Evolutionary conservation across 164 flowering plant species (phyloP).

Genomic region (Annona cherimola): DNA sequence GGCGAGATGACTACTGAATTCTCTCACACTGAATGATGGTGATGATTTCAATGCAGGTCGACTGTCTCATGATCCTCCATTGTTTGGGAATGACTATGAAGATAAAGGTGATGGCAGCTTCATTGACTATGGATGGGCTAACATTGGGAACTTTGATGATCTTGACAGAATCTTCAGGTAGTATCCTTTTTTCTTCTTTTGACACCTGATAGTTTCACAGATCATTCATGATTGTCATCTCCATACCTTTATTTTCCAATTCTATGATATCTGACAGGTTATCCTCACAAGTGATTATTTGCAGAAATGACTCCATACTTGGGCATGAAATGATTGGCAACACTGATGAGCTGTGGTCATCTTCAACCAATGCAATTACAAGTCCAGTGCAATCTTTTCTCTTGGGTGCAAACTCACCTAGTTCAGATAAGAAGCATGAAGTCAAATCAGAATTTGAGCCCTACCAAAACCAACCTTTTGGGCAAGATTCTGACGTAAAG

Average conservation of each 20-base stretch:
- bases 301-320: conserved; percentile 72
- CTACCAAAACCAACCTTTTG: conserved; percentile 22
- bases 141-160: conserved; percentile 79
- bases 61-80: conserved; percentile 39
- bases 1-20: background rate
- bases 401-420: conserved; percentile 31
- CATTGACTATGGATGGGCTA: conserved; percentile 66
- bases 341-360: conserved; percentile 53
- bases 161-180: conserved; percentile 85
- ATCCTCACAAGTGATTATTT: conserved; percentile 15
- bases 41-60: conserved; percentile 34
- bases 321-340: conserved; percentile 44
- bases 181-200: background rate
- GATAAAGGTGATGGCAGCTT: conserved; percentile 48
- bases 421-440: conserved; percentile 28
- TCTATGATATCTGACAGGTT: conserved; percentile 31
- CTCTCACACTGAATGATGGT: conserved; percentile 20
- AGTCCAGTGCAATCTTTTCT: conserved; percentile 41
- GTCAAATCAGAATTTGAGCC: conserved; percentile 13
- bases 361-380: conserved; percentile 36
- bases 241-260: background rate
- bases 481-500: conserved; percentile 16
- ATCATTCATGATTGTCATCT: background rate
- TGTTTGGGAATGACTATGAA: conserved; percentile 39
- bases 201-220: background rate